phyloP scores from a whole-genome alignment of 306 rosid species.

The Vicia sativa region DNA sequence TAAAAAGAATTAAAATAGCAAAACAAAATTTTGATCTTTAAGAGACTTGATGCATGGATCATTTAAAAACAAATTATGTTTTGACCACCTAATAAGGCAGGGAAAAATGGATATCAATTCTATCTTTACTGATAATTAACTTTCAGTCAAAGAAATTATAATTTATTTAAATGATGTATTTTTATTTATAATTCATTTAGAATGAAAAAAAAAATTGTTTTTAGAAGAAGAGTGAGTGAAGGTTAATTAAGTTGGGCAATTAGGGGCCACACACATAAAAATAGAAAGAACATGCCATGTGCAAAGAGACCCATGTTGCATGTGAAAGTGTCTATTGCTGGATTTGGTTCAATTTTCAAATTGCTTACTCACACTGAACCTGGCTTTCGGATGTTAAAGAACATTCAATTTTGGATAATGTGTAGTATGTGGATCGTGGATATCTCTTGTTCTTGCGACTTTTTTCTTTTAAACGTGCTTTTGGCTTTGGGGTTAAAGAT shows the following conservation, averaged over 20 bases:
- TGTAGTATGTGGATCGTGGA: not conserved
- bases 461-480: constrained; percentile 23
- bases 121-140: too few species aligned
- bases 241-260: not conserved
- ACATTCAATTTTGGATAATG: constrained; percentile 35
- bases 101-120: too few species aligned
- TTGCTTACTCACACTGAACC: constrained; percentile 18
- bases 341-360: constrained; percentile 10
- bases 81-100: too few species aligned
- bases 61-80: too few species aligned
- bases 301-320: constrained; percentile 48
- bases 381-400: constrained; percentile 19
- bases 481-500: constrained; percentile 22
- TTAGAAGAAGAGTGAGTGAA: too few species aligned
- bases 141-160: too few species aligned
- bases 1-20: too few species aligned
- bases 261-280: not conserved
- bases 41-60: too few species aligned
- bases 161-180: too few species aligned
- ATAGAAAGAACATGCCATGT: constrained; percentile 49
- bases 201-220: too few species aligned
- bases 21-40: too few species aligned
- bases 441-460: constrained; percentile 16
- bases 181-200: too few species aligned
- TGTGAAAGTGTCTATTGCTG: constrained; percentile 47